Evolutionary conservation across 805 yeast species (phyloP), one percentile per base, ranked within the genome.

Genomic region (Groenewaldozyma tartarivorans): DNA sequence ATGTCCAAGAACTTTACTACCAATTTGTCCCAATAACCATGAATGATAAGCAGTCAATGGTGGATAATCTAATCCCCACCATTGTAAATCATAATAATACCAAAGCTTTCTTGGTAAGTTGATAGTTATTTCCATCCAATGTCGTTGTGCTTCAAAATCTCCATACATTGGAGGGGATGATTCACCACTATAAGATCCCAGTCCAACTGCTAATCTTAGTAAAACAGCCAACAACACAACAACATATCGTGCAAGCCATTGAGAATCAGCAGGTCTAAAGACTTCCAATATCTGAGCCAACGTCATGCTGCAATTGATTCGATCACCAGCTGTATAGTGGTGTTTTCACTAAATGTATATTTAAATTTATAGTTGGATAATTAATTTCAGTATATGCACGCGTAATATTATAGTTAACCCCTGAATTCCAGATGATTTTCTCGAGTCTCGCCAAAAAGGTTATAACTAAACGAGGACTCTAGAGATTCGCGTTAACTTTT

Each of bases 21-120:
- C 97, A 15, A 90, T 51, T 35, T 36, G 36, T 0, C 97, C 98
- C 36, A 81, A 57, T 1, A 84, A 26, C 72, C 79, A 85, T 37
- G 94, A 86, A 56, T 92, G 97, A 58, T 73, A 88, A 0, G 97
- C 98, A 0, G 98, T 90, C 47, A 92, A 65, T 4, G 97, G 97
- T 1, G 99, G 99, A 59, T 92, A 92, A 60, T 92, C 98, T 27
- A 92, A 68, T 1, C 97, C 96, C 97, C 98, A 92, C 64, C 90
- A 87, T 50, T 78, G 77, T 35, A 87, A 67, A 56, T 92, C 96
- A 59, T 77, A 86, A 64, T 72, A 83, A 56, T 92, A 92, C 98
- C 98, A 92, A 47, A 81, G 51, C 0, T 64, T 60, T 1, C 85
- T 60, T 0, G 95, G 92, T 37, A 88, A 58, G 50, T 78, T 76